Evolutionary conservation across 495 filamentous ascomycete genomes (phyloP), one percentile per base, ranked within the genome.

Genomic region (Penicillium fimorum): DNA sequence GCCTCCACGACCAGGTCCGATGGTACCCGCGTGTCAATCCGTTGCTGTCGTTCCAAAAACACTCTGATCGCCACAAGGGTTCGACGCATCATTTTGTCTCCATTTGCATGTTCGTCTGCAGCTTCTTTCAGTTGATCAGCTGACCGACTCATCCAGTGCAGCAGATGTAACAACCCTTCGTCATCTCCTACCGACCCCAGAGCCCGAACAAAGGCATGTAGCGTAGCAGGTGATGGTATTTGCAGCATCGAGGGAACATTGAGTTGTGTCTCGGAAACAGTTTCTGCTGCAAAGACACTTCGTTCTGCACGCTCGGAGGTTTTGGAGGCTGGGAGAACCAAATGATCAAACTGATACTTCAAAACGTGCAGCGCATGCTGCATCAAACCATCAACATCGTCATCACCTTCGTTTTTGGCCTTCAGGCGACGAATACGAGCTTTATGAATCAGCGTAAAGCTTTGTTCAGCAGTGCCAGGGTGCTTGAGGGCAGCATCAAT

Each of bases 191-290:
- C 68, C 0, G 76, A 55, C 11, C 82, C 83, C 11, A 85, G 65
- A 17, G 76, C 72, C 56, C 82, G 71, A 32, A 84, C 71, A 62
- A 82, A 83, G 4, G 66, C 69, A 65, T 86, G 82, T 15, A 86
- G 69, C 35, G 73, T 65, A 15, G 72, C 71, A 53, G 74, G 76
- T 6, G 66, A 64, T 5, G 80, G 80, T 10, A 75, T 69, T 27
- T 76, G 70, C 22, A 76, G 56, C 22, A 79, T 59, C 5, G 58
- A 43, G 24, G 77, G 77, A 12, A 75, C 45, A 22, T 24, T 54
- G 17, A 65, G 57, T 15, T 62, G 56, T 5, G 59, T 53, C 3
- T 62, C 52, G 6, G 54, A 57, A 11, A 18, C 15, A 32, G 22
- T 18, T 15, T 59, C 59, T n/a, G 55, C 42, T 15, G 63, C 54